Evolutionary conservation across 805 yeast species (phyloP), one percentile per base, ranked within the genome.

Genomic region (Brettanomyces naardenensis): DNA sequence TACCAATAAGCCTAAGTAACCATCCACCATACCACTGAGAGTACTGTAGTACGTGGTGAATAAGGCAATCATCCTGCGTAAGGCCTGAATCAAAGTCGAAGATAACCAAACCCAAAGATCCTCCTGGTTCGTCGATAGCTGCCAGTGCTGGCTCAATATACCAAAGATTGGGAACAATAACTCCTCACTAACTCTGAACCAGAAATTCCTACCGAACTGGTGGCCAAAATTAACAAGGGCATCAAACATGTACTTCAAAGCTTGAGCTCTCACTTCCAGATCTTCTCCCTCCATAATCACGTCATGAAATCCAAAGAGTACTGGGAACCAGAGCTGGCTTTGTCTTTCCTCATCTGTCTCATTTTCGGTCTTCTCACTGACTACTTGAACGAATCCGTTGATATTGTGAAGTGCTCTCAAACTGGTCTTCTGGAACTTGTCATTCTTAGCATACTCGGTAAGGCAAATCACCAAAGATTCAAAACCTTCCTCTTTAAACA

Each of bases 71-170:
- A 88, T 74, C 51, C 85, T 85, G 57, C 94, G 77, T 54, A 94
- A 66, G 0, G 97, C 97, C 60, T 92, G 98, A 45, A 94, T 88
- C 59, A 92, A 71, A 1, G 99, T 92, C 0, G 98, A 89, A 0
- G 96, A 87, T 34, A 92, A 65, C 99, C 99, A 92, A 11, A 94
- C 95, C 34, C 95, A 85, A 48, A 87, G 60, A 44, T 84, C 94
- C 57, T 90, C 98, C 32, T 42, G 40, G 48, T 80, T 84, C 41
- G 76, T 75, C 43, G 73, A 73, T 40, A 80, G 71, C 46, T 78
- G 82, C 79, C 92, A 84, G 51, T 79, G 82, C 30, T 74, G 73
- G 37, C 81, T 75, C 47, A 92, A 68, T 5, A 87, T 83, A 15
- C 78, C 77, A 60, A 92, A 92, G 14, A 92, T 87, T 2, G 97